Evolutionary conservation across 768 basidiomycete species (phyloP).

Genomic region (Collybiopsis luxurians): DNA sequence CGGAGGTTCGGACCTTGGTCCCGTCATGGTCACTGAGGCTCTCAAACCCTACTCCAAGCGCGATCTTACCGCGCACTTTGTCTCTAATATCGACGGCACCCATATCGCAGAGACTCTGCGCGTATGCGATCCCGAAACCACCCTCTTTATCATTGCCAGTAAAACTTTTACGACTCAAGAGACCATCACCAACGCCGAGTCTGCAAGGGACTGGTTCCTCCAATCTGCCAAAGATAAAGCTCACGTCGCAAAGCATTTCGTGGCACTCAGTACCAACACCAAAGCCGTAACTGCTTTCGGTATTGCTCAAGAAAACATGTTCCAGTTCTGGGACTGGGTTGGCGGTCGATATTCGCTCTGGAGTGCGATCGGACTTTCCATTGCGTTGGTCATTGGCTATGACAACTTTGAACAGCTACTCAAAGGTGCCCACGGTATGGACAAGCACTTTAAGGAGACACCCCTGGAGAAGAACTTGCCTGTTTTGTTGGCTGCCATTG

Average conservation of each 20-base stretch:
- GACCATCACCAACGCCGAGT: slow-evolving; percentile 98
- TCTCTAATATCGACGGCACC: slow-evolving; percentile 98
- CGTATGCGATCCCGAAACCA: slow-evolving; percentile 83
- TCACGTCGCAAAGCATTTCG: slow-evolving; percentile 98
- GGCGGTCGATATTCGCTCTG: slow-evolving; percentile 98
- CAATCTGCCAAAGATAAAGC: slow-evolving; percentile 74
- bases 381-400: slow-evolving; percentile 89
- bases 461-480: slow-evolving; percentile 90
- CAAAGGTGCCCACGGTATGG: slow-evolving; percentile 95
- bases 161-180: slow-evolving; percentile 99
- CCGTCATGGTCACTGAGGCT: slow-evolving; percentile 99
- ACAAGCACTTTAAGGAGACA: slow-evolving; percentile 91
- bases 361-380: slow-evolving; percentile 96
- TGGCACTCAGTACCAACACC: slow-evolving; percentile 96
- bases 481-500: slow-evolving; percentile 83
- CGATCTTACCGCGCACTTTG: slow-evolving; percentile 84
- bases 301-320: slow-evolving; percentile 92
- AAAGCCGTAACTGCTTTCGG: slow-evolving; percentile 92
- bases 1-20: slow-evolving; percentile 96
- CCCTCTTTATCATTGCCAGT: slow-evolving; percentile 96
- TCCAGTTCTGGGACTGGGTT: slow-evolving; percentile 99
- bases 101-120: slow-evolving; percentile 89
- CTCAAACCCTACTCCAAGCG: slow-evolving; percentile 91
- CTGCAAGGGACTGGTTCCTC: slow-evolving; percentile 94
- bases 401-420: slow-evolving; percentile 91